Percentiles rank a stretch among this genome's conserved stretches.
These are phyloP conservation scores for Sphagnum fallax DNA, from an alignment of 228 moss, liverwort and hornwort species.

Conservation along the genomic window DNA sequence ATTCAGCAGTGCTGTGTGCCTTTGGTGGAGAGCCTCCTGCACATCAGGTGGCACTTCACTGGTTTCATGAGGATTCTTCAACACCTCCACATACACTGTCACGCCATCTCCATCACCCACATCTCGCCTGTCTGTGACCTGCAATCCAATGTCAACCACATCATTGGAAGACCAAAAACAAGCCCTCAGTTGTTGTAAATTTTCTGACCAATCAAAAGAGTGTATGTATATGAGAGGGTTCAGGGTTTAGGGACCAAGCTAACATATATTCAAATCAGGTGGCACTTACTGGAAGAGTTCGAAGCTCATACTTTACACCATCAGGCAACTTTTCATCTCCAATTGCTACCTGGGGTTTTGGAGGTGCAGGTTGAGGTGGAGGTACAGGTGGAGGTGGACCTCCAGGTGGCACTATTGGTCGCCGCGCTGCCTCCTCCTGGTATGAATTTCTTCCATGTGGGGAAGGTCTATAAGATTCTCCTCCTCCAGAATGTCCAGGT, in stretches of 20 bases:
- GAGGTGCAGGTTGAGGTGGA: constrained; percentile 3
- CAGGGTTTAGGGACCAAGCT: too few species aligned
- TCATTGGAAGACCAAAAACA: too few species aligned
- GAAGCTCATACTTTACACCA: constrained; percentile 50
- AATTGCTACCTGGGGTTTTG: constrained; percentile 14
- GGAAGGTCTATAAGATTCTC: constrained; percentile 17
- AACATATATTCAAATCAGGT: background rate
- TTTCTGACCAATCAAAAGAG: background rate
- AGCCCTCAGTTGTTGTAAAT: background rate
- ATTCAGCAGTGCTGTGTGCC: constrained; percentile 25
- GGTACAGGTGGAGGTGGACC: background rate
- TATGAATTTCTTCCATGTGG: constrained; percentile 14
- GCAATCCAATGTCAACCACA: background rate
- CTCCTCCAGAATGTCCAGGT: constrained; percentile 10
- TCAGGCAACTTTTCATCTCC: constrained; percentile 31
- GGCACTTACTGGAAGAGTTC: constrained; percentile 43
- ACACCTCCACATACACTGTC: constrained; percentile 28
- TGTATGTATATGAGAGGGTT: too few species aligned
- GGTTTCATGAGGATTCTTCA: constrained; percentile 19
- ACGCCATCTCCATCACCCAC: constrained; percentile 52
- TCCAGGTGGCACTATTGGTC: background rate
- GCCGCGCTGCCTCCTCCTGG: constrained; percentile 5
- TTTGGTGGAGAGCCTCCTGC: constrained; percentile 23
- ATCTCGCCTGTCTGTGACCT: constrained; percentile 33
- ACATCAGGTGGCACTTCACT: constrained; percentile 21